Conservation (phyloP, 2,329 filamentous ascomycete species). For the Cordyceps cicadae region DNA sequence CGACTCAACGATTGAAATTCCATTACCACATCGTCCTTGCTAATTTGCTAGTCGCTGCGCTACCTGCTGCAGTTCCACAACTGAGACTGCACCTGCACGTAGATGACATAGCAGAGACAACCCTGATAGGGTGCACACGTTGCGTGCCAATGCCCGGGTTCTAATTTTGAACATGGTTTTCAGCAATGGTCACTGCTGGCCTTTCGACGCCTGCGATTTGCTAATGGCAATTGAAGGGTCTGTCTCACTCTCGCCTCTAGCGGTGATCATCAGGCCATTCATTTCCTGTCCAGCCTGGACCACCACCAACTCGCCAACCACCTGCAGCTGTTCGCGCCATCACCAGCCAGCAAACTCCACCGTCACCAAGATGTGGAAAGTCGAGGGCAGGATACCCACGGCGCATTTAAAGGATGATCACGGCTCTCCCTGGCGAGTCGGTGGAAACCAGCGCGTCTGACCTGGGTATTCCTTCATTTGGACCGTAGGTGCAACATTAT, state of each 20-base stretch:
- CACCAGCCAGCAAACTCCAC: neutral
- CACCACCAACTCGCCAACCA: neutral
- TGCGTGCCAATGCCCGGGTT: slow-evolving; percentile 3
- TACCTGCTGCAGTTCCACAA: slow-evolving; percentile 1
- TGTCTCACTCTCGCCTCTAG: slow-evolving; percentile 1
- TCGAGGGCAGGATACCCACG: neutral
- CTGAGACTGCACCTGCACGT: slow-evolving; percentile 1
- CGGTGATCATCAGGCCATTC: neutral
- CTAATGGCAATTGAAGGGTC: neutral
- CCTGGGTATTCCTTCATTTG: slow-evolving; percentile 8
- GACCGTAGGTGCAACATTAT: slow-evolving; percentile 8
- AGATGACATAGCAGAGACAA: neutral
- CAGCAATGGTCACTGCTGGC: neutral
- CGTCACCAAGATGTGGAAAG: neutral
- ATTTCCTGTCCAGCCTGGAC: neutral
- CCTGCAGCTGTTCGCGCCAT: neutral
- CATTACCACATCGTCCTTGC: neutral
- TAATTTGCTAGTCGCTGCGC: neutral
- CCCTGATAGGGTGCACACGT: neutral
- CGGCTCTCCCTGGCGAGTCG: neutral
- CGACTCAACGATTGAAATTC: neutral
- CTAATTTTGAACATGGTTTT: neutral
- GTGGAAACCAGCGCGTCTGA: neutral
- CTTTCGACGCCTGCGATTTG: neutral
- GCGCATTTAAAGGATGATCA: neutral